Evolutionary conservation across 371 early-diverging fungal species (phyloP).

Genomic region (Haplosporangium sp.): DNA sequence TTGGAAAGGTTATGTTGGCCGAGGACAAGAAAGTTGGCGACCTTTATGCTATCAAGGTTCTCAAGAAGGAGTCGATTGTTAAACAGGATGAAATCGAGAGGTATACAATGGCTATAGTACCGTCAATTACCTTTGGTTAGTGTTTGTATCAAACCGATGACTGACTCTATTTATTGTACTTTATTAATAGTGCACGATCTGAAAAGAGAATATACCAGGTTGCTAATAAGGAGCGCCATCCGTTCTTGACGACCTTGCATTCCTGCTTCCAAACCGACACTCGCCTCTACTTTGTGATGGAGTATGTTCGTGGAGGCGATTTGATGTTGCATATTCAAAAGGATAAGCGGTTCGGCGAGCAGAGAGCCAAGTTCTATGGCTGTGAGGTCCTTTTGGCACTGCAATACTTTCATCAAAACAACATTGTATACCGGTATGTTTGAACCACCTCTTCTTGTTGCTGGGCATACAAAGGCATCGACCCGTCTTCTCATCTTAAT

Average conservation of each 20-base stretch:
- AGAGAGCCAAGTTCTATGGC: constrained; percentile 83
- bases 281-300: constrained; percentile 94
- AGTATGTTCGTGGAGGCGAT: constrained; percentile 97
- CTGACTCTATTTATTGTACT: neutral
- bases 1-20: constrained; percentile 95
- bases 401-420: constrained; percentile 79
- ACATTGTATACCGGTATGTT: constrained; percentile 77
- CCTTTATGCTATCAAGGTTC: constrained; percentile 93
- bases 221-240: constrained; percentile 81
- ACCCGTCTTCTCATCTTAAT: neutral
- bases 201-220: constrained; percentile 86
- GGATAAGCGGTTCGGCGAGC: constrained; percentile 82
- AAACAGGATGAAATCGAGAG: constrained; percentile 88
- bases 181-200: constrained; percentile 63
- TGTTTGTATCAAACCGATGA: no score
- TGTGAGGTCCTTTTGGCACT: constrained; percentile 84
- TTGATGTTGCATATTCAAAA: constrained; percentile 89
- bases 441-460: no score
- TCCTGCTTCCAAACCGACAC: constrained; percentile 90
- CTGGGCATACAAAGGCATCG: no score
- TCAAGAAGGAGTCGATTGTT: constrained; percentile 94
- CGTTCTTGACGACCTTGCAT: constrained; percentile 94
- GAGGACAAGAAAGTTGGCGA: constrained; percentile 73
- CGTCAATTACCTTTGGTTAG: no score
- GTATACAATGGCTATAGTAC: constrained; percentile 18